Evolutionary conservation across 1,139 yeast species (phyloP).

Genomic region (Scheffersomyces segobiensis): DNA sequence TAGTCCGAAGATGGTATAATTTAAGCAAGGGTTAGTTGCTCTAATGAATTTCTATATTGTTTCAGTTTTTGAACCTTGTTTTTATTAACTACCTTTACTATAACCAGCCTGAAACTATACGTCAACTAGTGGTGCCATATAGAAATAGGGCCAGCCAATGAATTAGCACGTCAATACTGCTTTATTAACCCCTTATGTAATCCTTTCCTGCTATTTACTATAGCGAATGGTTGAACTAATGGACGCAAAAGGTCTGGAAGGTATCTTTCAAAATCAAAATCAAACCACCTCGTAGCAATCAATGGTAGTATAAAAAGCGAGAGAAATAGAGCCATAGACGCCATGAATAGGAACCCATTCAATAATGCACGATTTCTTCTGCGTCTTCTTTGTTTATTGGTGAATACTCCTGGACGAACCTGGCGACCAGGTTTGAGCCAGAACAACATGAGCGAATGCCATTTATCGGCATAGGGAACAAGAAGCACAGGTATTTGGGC

Average conservation of each 20-base stretch:
- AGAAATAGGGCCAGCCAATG: neutral
- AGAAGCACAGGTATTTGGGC: constrained; percentile 54
- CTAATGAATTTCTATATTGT: neutral
- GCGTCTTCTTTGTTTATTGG: constrained; percentile 32
- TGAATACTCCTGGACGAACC: constrained; percentile 39
- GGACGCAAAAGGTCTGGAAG: constrained; percentile 34
- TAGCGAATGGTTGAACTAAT: constrained; percentile 45
- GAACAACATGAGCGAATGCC: constrained; percentile 78
- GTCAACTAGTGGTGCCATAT: neutral
- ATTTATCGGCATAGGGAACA: constrained; percentile 61
- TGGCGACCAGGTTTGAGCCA: constrained; percentile 74
- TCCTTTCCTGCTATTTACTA: constrained; percentile 35
- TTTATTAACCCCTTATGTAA: constrained; percentile 21
- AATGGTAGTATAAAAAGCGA: constrained; percentile 44
- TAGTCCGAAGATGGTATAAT: neutral
- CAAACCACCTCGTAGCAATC: constrained; percentile 27
- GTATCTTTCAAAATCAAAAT: constrained; percentile 36
- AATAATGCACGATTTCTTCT: constrained; percentile 34
- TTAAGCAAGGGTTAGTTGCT: neutral
- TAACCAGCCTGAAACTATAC: neutral
- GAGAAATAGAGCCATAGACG: constrained; percentile 36
- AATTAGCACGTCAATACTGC: neutral
- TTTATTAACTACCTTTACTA: neutral
- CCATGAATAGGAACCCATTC: constrained; percentile 39
- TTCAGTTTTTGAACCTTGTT: neutral